Base-by-base conservation (phyloP, 805 yeast genomes). In the Wickerhamomyces chaumierensis region DNA sequence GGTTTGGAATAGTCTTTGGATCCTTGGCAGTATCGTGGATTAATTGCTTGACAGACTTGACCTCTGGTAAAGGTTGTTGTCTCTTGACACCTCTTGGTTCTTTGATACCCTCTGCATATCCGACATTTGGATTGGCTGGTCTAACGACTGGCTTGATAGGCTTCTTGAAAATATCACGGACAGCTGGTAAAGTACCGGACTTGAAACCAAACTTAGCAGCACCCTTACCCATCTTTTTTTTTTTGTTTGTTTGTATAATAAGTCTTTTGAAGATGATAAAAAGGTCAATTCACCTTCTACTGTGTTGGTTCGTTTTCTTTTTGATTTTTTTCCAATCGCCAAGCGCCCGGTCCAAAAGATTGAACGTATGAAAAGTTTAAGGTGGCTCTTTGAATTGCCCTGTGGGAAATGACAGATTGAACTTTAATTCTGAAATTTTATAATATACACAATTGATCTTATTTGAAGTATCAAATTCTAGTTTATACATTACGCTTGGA, bases 141-240 rank as follows among this genome's bases (percentile, higher is more conserved):
- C 68, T 69, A 43, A 65, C 61, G 43, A 49, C 40, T 18, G 57
- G 55, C 27, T 51, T 48, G 28, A 51, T 37, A 4, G 87, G 84
- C 39, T 73, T 72, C 50, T 78, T 82, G 61, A 88, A 75, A 23
- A 85, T 76, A 31, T 78, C 74, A 51, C 95, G 78, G 9, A 84
- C 78, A 39, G 63, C 66, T 36, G 96, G 96, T 46, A 88, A 68
- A 36, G 84, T 67, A 56, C 96, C 96, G 36, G 90, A 79, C 59
- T 81, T 81, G 43, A 64, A 63, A 3, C 73, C 75, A 40, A 61
- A 62, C 46, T 63, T 68, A 5, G 67, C 65, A 23, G 62, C 56
- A 33, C 68, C 66, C 49, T 66, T 69, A 42, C 70, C 72, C 76
- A 71, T 71, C 33, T 35, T 42, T 31, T 28, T 28, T 28, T 28